These are phyloP conservation scores for Salvia hispanica DNA, from an alignment of 257 asterid genomes.

Conservation along the genomic window DNA sequence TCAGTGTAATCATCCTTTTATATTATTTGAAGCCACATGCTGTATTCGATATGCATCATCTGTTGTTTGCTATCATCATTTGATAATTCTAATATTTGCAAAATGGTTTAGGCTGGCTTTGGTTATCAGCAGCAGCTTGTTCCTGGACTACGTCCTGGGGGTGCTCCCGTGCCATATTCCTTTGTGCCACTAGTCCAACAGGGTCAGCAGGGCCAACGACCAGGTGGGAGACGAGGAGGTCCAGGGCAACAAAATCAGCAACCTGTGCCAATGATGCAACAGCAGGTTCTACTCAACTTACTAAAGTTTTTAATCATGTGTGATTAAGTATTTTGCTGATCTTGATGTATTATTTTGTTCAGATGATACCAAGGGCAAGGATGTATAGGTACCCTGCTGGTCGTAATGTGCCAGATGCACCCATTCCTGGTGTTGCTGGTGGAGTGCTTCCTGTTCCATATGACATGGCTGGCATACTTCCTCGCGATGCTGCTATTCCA, in stretches of 20 bases:
- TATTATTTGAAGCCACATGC: too few species aligned
- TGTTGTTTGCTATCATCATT: not conserved
- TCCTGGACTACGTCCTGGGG: constrained; percentile 74
- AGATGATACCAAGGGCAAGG: constrained; percentile 83
- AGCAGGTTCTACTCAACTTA: constrained; percentile 39
- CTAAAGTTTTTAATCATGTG: not conserved
- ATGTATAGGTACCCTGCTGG: constrained; percentile 78
- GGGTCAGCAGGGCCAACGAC: constrained; percentile 71
- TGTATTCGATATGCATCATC: not conserved
- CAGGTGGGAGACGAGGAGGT: constrained; percentile 62
- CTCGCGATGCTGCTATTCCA: constrained; percentile 68
- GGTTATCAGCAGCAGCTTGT: constrained; percentile 77
- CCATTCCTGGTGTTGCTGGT: constrained; percentile 67
- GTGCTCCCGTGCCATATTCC: constrained; percentile 60
- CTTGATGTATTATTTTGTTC: not conserved
- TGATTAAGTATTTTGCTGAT: not conserved
- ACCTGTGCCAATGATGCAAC: constrained; percentile 59
- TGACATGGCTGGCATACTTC: constrained; percentile 72
- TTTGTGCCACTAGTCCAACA: constrained; percentile 66
- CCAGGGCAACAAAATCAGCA: constrained; percentile 64
- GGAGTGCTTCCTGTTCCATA: constrained; percentile 73
- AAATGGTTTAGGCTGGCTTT: constrained; percentile 55
- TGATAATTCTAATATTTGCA: not conserved
- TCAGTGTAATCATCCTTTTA: too few species aligned
- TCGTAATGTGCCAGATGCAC: constrained; percentile 54